These are phyloP conservation scores for Zygosaccharomyces pseudobailii DNA, from an alignment of 1,139 yeast species.

Conservation along the genomic window DNA sequence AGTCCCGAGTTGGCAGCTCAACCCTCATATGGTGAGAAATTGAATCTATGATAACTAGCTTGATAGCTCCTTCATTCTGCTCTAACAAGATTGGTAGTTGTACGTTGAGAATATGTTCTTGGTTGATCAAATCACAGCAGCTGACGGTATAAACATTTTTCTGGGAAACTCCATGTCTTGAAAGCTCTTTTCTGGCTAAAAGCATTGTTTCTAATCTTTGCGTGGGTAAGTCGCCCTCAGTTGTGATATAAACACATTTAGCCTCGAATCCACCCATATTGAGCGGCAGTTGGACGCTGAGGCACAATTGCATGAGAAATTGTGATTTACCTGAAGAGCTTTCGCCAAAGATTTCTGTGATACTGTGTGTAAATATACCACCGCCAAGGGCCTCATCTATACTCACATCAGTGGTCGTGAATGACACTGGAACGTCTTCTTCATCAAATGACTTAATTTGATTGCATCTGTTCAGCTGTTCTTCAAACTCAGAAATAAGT, in stretches of 20 bases:
- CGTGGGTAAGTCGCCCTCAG: constrained; percentile 72
- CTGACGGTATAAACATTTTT: constrained; percentile 56
- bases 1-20: constrained; percentile 45
- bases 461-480: constrained; percentile 16
- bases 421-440: constrained; percentile 12
- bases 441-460: constrained; percentile 8
- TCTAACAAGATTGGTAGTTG: constrained; percentile 60
- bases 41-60: constrained; percentile 67
- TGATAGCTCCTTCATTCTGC: constrained; percentile 40
- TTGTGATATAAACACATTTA: constrained; percentile 61
- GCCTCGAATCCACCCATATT: constrained; percentile 45
- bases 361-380: constrained; percentile 60
- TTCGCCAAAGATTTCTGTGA: constrained; percentile 81
- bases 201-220: constrained; percentile 44
- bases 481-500: constrained; percentile 29
- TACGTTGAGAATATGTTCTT: constrained; percentile 66
- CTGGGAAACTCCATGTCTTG: constrained; percentile 35
- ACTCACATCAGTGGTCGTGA: constrained; percentile 57
- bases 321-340: constrained; percentile 86
- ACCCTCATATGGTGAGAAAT: constrained; percentile 81
- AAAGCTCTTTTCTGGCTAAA: constrained; percentile 32
- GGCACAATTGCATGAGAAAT: constrained; percentile 58
- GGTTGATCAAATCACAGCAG: constrained; percentile 65
- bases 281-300: constrained; percentile 49
- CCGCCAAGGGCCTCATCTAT: constrained; percentile 60